Conservation (phyloP, 257 asterid genomes). For the Fraxinus pennsylvanica region DNA sequence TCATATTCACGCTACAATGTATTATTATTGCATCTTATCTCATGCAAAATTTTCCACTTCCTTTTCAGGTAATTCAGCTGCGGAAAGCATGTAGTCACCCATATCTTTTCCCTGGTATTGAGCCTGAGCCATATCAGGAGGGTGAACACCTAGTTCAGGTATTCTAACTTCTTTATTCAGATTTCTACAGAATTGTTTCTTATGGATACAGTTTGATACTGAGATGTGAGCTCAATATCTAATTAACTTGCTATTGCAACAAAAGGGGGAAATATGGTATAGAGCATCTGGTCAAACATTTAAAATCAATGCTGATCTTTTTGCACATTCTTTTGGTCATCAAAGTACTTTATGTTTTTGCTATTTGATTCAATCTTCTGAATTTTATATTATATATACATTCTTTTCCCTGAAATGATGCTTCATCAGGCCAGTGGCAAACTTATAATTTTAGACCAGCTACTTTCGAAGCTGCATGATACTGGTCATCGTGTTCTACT, state of each 20-base stretch:
- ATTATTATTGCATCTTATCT: slow-evolving; percentile 23
- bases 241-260: slow-evolving; percentile 6
- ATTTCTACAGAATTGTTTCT: slow-evolving; percentile 8
- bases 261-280: slow-evolving; percentile 1
- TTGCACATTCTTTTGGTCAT: slow-evolving; percentile 21
- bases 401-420: slow-evolving; percentile 17
- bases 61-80: slow-evolving; percentile 82
- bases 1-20: slow-evolving; percentile 6
- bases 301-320: slow-evolving; percentile 5
- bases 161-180: slow-evolving; percentile 26
- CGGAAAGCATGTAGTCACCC: slow-evolving; percentile 99
- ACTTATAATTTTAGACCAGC: slow-evolving; percentile 75
- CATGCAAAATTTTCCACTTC: slow-evolving; percentile 26
- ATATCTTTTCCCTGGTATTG: slow-evolving; percentile 92
- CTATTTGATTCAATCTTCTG: slow-evolving; percentile 1
- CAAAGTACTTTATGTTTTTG: slow-evolving; percentile 16
- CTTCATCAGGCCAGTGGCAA: slow-evolving; percentile 82
- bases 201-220: slow-evolving; percentile 14
- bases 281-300: slow-evolving; percentile 14
- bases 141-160: slow-evolving; percentile 98
- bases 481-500: slow-evolving; percentile 79
- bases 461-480: slow-evolving; percentile 66
- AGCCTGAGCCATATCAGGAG: slow-evolving; percentile 98
- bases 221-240: slow-evolving; percentile 3
- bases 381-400: slow-evolving; percentile 7